Base-by-base conservation (phyloP, 495 filamentous ascomycete species). In the Chaetomium fimeti region DNA sequence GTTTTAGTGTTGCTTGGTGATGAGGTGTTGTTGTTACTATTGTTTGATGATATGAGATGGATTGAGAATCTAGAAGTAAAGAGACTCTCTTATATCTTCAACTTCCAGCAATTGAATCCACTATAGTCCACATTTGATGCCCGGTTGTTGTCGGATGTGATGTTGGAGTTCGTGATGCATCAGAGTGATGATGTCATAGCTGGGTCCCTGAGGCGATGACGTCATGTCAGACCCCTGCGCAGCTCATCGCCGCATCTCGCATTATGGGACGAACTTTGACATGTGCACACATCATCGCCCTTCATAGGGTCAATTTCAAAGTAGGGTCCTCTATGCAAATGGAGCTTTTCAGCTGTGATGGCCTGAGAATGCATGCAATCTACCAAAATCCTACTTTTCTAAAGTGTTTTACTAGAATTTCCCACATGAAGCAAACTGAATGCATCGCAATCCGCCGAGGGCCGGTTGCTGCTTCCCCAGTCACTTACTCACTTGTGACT, bases 161-260 rank as follows among this genome's bases (percentile, higher is more conserved):
- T 29, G 11, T 61, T 28, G 48, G 18, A 38, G 15, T 24, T 16
- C 11, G 18, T 48, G 56, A 18, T 57, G 45, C 43, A 9, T 62
- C 58, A 43, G 42, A 27, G 13, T 2, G 40, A 47, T 68, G 67
- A 68, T 66, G 63, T 68, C 67, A 68, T 68, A 63, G 8, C n/a
- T n/a, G n/a, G 51, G 32, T 16, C 20, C 52, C 24, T 22, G 49
- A 16, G 49, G 29, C 11, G 20, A 43, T 68, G 67, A 68, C 67
- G 66, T 68, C 67, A 68, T 68, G 29, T 22, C 48, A 3, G 25
- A 36, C 28, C 45, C 45, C n/a, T 49, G 45, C 43, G 15, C 56
- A 47, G 32, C 32, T 5, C 32, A 29, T 18, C 32, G 12, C 7
- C 12, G 12, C 32, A 57, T n/a, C n/a, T n/a, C n/a, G 8, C 16